phyloP scores from a whole-genome alignment of 192 early-diverging fungal genomes.

The Spizellomyces punctatus region DNA sequence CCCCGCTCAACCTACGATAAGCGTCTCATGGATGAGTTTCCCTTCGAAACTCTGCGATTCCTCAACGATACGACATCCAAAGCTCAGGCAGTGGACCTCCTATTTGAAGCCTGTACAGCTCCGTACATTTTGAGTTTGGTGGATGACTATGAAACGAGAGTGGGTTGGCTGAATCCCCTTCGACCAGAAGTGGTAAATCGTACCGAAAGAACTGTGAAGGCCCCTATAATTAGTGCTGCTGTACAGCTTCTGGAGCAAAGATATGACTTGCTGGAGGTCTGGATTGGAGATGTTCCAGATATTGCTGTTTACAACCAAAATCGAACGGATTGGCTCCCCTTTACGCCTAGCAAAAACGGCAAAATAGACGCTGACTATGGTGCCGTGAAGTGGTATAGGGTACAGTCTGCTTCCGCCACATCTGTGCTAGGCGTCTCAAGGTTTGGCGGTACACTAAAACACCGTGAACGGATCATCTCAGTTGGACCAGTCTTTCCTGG shows the following conservation, averaged over 20 bases:
- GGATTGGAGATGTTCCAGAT: slow-evolving; percentile 17
- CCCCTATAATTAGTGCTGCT: not conserved
- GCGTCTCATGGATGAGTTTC: slow-evolving; percentile 1
- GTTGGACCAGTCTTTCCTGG: not conserved
- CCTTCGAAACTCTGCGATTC: not conserved
- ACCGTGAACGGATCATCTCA: not conserved
- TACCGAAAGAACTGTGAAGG: not conserved
- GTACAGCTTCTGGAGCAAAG: not conserved
- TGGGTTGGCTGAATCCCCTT: not conserved
- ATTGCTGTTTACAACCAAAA: not conserved
- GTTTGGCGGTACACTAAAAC: slow-evolving; percentile 8
- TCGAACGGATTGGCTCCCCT: slow-evolving; percentile 5
- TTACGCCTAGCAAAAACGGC: not conserved
- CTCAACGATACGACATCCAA: not conserved
- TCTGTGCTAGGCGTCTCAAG: not conserved
- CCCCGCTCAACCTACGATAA: too few relatives aligned
- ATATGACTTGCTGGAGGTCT: slow-evolving; percentile 14
- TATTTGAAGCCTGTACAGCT: not conserved
- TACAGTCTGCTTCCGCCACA: slow-evolving; percentile 1
- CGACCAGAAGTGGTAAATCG: not conserved
- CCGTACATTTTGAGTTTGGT: slow-evolving; percentile 2
- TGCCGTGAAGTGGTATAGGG: slow-evolving; percentile 3
- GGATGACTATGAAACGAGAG: slow-evolving; percentile 13
- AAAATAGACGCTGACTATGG: not conserved
- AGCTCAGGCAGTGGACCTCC: not conserved